A percentile compares a stretch with the other conserved stretches of the same genome.
phyloP scores from a whole-genome alignment of 2,329 filamentous ascomycete species.

The Exophiala sp. region DNA sequence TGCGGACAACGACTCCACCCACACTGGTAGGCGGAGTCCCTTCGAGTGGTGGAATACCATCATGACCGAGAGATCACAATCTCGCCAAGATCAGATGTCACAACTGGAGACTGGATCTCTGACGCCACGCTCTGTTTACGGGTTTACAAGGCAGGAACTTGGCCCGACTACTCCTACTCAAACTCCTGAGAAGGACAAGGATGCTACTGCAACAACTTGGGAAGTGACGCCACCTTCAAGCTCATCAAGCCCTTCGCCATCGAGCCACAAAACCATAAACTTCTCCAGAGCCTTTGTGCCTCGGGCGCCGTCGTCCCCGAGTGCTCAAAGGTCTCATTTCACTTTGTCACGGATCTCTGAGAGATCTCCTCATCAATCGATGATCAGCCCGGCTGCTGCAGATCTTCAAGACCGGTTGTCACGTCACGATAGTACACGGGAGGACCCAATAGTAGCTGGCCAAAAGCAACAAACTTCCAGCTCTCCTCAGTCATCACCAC shows the following conservation, averaged over 20 bases:
- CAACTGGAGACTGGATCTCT: constrained; percentile 20
- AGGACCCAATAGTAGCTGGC: constrained; percentile 4
- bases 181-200: constrained; percentile 21
- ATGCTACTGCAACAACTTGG: constrained; percentile 10
- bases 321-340: constrained; percentile 19
- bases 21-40: constrained; percentile 26
- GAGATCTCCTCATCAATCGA: constrained; percentile 23
- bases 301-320: constrained; percentile 11
- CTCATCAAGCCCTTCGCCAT: constrained; percentile 10
- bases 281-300: constrained; percentile 20
- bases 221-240: constrained; percentile 16
- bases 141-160: constrained; percentile 17
- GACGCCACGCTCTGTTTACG: constrained; percentile 12
- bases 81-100: constrained; percentile 21
- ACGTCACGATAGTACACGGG: constrained; percentile 7
- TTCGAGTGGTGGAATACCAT: constrained; percentile 30
- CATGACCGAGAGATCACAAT: constrained; percentile 24
- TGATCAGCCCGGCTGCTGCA: constrained; percentile 12
- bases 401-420: constrained; percentile 3
- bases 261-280: constrained; percentile 12
- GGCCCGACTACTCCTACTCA: constrained; percentile 7
- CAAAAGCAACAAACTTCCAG: not conserved
- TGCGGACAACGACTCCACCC: constrained; percentile 23
- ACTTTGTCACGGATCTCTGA: constrained; percentile 26
- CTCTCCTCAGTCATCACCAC: not conserved